phyloP scores from a whole-genome alignment of 2,329 filamentous ascomycete genomes.

The Atkinsonella hypoxylon region DNA sequence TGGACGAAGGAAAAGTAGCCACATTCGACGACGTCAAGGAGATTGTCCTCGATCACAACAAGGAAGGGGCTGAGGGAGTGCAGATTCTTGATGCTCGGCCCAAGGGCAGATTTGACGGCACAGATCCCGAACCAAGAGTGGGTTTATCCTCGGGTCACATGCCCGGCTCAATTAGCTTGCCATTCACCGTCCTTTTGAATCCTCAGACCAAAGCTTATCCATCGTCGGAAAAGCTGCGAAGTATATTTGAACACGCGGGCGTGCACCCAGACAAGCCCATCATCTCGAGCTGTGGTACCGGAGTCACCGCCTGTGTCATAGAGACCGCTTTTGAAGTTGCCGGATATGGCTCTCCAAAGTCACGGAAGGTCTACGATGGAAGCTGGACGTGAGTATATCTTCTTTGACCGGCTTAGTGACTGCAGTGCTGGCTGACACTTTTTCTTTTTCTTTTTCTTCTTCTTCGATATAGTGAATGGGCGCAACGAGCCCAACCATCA shows the following conservation, averaged over 20 bases:
- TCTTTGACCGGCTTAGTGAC: neutral
- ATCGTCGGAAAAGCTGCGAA: conserved; percentile 56
- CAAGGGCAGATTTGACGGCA: conserved; percentile 67
- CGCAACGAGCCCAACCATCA: conserved; percentile 48
- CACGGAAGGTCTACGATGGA: conserved; percentile 78
- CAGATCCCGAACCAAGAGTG: conserved; percentile 73
- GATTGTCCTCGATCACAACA: conserved; percentile 62
- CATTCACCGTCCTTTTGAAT: conserved; percentile 70
- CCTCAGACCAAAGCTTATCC: conserved; percentile 71
- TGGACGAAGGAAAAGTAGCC: conserved; percentile 53
- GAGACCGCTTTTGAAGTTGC: conserved; percentile 78
- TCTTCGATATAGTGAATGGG: conserved; percentile 45
- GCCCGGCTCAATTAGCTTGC: conserved; percentile 73
- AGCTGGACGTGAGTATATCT: conserved; percentile 78
- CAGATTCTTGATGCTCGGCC: conserved; percentile 86
- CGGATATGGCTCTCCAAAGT: conserved; percentile 54
- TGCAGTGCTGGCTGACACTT: no score
- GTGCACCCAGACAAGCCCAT: conserved; percentile 71
- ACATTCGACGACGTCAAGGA: conserved; percentile 75
- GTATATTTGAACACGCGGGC: conserved; percentile 68
- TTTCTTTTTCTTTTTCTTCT: no score
- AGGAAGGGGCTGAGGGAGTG: conserved; percentile 70
- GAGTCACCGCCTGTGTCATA: conserved; percentile 83
- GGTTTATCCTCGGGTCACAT: conserved; percentile 86
- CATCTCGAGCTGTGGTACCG: conserved; percentile 82